A percentile compares a stretch with the other conserved stretches of the same genome.
Conservation (phyloP, 805 yeast genomes). For the Candida coquimbonensis region DNA sequence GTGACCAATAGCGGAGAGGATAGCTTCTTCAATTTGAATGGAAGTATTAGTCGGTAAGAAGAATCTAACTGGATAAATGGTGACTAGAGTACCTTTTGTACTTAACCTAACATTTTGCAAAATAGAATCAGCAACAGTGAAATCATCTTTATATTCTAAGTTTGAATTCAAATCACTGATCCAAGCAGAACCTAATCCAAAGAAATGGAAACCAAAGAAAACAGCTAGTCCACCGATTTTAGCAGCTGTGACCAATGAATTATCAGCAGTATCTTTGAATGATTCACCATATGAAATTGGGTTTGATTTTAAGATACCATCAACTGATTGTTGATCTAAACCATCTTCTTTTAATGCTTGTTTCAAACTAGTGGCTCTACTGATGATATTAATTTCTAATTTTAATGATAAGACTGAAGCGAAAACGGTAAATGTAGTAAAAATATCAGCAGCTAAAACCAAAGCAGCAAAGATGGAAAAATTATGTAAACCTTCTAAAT, state of each 20-base stretch:
- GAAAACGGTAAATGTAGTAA: conserved; percentile 73
- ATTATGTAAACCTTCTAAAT: conserved; percentile 66
- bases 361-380: conserved; percentile 70
- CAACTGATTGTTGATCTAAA: conserved; percentile 65
- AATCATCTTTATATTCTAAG: conserved; percentile 13
- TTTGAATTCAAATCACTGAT: conserved; percentile 41
- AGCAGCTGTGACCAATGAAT: conserved; percentile 42
- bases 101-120: conserved; percentile 30
- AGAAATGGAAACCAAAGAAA: conserved; percentile 57
- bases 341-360: conserved; percentile 92
- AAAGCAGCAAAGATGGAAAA: conserved; percentile 72
- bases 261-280: conserved; percentile 27
- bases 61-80: conserved; percentile 49
- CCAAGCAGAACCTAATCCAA: conserved; percentile 69
- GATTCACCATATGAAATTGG: conserved; percentile 19
- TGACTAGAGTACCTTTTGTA: conserved; percentile 43
- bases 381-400: conserved; percentile 81
- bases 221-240: conserved; percentile 54
- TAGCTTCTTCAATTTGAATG: conserved; percentile 55
- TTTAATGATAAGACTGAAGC: conserved; percentile 80
- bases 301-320: conserved; percentile 42
- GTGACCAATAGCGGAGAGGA: conserved; percentile 43
- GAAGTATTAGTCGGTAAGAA: conserved; percentile 52
- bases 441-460: conserved; percentile 62
- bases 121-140: conserved; percentile 21